These are phyloP conservation scores for Populus tremula DNA, from an alignment of 345 rosid species.

Conservation along the genomic window DNA sequence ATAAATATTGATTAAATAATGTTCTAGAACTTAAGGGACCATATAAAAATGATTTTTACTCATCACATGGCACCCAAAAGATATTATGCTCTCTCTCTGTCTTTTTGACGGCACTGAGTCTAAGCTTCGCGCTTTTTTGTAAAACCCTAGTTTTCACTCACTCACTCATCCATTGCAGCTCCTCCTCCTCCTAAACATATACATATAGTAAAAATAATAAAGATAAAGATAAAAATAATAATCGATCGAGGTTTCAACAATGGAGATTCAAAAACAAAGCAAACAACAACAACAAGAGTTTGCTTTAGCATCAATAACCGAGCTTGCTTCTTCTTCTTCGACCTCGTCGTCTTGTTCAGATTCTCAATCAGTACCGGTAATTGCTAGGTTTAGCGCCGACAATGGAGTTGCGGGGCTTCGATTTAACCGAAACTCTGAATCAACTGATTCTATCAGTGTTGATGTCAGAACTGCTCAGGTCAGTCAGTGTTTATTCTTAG, in stretches of 20 bases:
- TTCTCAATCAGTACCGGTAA: constrained; percentile 33
- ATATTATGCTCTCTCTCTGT: background rate
- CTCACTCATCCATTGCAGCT: too few species aligned
- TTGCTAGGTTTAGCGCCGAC: constrained; percentile 54
- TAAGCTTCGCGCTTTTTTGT: constrained; percentile 1
- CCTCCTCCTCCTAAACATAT: background rate
- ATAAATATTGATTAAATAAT: too few species aligned
- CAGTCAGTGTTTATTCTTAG: constrained; percentile 30
- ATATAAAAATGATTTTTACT: background rate
- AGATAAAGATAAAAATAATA: too few species aligned
- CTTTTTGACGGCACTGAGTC: background rate
- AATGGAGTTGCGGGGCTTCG: constrained; percentile 56
- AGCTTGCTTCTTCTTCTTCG: constrained; percentile 51
- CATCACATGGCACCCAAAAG: background rate
- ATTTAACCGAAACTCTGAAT: constrained; percentile 41
- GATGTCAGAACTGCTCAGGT: constrained; percentile 59
- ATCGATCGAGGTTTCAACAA: background rate
- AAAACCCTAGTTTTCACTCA: constrained; percentile 23
- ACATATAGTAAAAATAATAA: too few species aligned
- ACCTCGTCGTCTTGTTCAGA: constrained; percentile 33
- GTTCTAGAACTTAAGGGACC: background rate
- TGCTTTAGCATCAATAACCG: constrained; percentile 52
- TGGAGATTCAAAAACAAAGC: constrained; percentile 30
- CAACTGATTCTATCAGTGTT: constrained; percentile 31
- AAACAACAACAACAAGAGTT: constrained; percentile 48